These are phyloP conservation scores for Fraxinus platypoda DNA, from an alignment of 305 asterid species.

Conservation along the genomic window DNA sequence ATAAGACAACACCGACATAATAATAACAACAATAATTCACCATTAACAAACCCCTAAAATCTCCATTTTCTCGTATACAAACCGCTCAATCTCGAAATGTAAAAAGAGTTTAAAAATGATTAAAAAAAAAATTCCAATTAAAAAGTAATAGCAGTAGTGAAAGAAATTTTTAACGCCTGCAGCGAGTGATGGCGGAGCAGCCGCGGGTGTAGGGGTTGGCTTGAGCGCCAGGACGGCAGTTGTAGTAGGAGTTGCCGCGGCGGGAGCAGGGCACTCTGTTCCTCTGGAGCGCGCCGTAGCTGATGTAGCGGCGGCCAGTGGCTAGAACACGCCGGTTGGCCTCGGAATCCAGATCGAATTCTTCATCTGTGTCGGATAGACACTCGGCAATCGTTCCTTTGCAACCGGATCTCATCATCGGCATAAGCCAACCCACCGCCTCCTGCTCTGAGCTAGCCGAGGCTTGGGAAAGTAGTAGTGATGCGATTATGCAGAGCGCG, in stretches of 20 bases:
- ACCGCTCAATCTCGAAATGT: slow-evolving; percentile 4
- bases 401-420: slow-evolving; percentile 51
- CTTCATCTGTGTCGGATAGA: slow-evolving; percentile 41
- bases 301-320: slow-evolving; percentile 53
- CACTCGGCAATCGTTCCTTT: slow-evolving; percentile 65
- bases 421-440: slow-evolving; percentile 35
- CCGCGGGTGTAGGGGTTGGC: slow-evolving; percentile 81
- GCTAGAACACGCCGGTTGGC: slow-evolving; percentile 60
- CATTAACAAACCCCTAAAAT: background rate
- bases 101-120: background rate
- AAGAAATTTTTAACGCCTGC: slow-evolving; percentile 51
- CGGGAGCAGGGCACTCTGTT: slow-evolving; percentile 74
- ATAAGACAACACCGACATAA: slow-evolving; percentile 17
- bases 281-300: slow-evolving; percentile 75
- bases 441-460: slow-evolving; percentile 40
- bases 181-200: slow-evolving; percentile 75
- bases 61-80: slow-evolving; percentile 28
- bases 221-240: slow-evolving; percentile 75
- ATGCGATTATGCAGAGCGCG: slow-evolving; percentile 28
- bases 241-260: slow-evolving; percentile 86
- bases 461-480: slow-evolving; percentile 22
- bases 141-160: background rate
- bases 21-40: slow-evolving; percentile 18
- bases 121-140: background rate
- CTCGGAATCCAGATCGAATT: slow-evolving; percentile 62